Percentiles rank a stretch among this genome's conserved stretches.
Conservation (phyloP, 345 rosid genomes). For the Clausena lansium region DNA sequence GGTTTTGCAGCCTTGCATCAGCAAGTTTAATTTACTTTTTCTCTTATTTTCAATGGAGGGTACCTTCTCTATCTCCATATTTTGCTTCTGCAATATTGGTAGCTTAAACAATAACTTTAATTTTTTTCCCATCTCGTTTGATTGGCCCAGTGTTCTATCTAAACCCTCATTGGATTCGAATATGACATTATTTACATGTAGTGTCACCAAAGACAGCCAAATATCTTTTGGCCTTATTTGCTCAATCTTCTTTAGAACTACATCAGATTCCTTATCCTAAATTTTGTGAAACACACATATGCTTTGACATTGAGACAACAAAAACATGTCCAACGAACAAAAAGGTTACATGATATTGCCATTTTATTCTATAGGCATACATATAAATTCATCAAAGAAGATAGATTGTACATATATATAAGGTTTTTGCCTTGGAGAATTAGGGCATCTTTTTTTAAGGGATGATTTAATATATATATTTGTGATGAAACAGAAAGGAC, state of each 20-base stretch:
- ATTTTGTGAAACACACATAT: not conserved
- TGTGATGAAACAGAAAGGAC: slow-evolving; percentile 3
- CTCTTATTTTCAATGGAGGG: not conserved
- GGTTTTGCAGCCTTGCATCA: not conserved
- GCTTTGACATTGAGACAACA: not conserved
- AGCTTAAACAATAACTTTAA: not conserved
- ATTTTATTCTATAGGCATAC: not conserved
- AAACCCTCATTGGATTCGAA: not conserved
- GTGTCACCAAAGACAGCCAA: slow-evolving; percentile 1
- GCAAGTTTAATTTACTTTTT: not conserved
- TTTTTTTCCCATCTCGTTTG: not conserved
- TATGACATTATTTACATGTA: not conserved
- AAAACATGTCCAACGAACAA: not conserved
- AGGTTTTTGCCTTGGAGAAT: not conserved
- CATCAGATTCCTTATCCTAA: not conserved
- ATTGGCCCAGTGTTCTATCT: not conserved
- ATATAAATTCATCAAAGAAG: not conserved
- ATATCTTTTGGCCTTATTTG: not conserved
- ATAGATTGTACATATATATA: not conserved
- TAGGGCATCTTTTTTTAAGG: not conserved
- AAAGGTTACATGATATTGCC: not conserved
- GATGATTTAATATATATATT: not conserved
- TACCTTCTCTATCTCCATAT: not conserved
- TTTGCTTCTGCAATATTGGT: not conserved
- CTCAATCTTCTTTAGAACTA: not conserved